These are phyloP conservation scores for Phytophthora capsici DNA, from an alignment of 352 stramenopile species.

Conservation along the genomic window DNA sequence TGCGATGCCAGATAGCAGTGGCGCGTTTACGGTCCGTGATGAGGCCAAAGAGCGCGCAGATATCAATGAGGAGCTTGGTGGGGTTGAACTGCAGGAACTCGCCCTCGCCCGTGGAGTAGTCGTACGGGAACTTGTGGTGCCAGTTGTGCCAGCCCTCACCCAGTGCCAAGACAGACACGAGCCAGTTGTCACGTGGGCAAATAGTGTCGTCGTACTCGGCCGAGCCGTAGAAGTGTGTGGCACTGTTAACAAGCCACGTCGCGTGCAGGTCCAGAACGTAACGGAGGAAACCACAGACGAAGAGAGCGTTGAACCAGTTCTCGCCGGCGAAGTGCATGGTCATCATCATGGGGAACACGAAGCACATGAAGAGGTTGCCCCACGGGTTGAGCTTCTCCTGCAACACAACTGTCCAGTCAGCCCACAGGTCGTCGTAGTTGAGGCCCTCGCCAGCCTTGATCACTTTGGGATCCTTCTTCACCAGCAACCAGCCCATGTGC, in stretches of 20 bases:
- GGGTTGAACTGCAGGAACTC: slow-evolving; percentile 97
- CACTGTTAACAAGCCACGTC: slow-evolving; percentile 98
- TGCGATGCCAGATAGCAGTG: slow-evolving; percentile 93
- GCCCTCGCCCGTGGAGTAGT: slow-evolving; percentile 98
- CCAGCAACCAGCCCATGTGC: slow-evolving; percentile 98
- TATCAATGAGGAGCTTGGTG: slow-evolving; percentile 97
- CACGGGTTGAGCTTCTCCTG: slow-evolving; percentile 97
- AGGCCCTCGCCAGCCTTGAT: slow-evolving; percentile 89
- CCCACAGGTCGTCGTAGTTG: slow-evolving; percentile 96
- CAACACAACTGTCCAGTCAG: slow-evolving; percentile 94
- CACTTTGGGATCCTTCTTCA: slow-evolving; percentile 97
- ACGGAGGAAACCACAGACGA: slow-evolving; percentile 93
- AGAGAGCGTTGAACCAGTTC: slow-evolving; percentile 95
- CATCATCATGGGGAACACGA: slow-evolving; percentile 93
- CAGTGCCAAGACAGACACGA: slow-evolving; percentile 95
- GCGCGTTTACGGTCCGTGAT: slow-evolving; percentile 95
- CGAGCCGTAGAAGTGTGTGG: slow-evolving; percentile 97
- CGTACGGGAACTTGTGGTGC: slow-evolving; percentile 99
- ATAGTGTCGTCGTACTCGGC: slow-evolving; percentile 95
- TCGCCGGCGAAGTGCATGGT: slow-evolving; percentile 90
- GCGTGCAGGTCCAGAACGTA: slow-evolving; percentile 96
- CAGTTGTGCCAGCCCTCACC: slow-evolving; percentile 99
- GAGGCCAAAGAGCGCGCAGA: slow-evolving; percentile 91
- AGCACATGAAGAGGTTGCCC: slow-evolving; percentile 98
- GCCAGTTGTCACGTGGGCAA: slow-evolving; percentile 96